A percentile compares a stretch with the other conserved stretches of the same genome.
These are phyloP conservation scores for Leccinum uliginosum DNA, from an alignment of 768 basidiomycete genomes.

Conservation along the genomic window DNA sequence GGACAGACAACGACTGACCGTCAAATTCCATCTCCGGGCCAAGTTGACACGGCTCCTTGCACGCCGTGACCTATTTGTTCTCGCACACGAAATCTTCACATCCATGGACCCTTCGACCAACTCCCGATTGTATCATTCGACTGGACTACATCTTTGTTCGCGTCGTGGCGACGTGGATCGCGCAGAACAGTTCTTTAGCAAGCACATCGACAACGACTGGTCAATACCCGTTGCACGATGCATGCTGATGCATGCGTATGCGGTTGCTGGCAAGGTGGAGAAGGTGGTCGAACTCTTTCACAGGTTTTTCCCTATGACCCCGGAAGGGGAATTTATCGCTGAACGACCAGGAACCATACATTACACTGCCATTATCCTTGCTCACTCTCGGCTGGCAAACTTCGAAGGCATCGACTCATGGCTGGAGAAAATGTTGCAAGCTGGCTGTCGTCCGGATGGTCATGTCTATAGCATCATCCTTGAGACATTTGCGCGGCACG, in stretches of 20 bases:
- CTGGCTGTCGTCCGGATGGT: constrained; percentile 49
- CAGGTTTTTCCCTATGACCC: constrained; percentile 44
- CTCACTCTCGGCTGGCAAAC: constrained; percentile 46
- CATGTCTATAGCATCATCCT: constrained; percentile 60
- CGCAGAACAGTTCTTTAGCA: constrained; percentile 41
- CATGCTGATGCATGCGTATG: constrained; percentile 55
- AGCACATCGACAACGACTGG: constrained; percentile 30
- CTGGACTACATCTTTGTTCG: constrained; percentile 51
- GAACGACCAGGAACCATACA: constrained; percentile 44
- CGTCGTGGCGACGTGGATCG: constrained; percentile 45
- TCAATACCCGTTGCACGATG: constrained; percentile 30
- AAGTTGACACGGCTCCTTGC: constrained; percentile 42
- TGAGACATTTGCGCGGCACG: constrained; percentile 47
- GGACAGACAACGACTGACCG: constrained; percentile 31
- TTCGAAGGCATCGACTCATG: constrained; percentile 47
- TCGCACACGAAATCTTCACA: constrained; percentile 43
- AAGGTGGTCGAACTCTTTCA: constrained; percentile 49
- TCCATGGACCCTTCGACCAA: constrained; percentile 23
- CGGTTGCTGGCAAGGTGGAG: constrained; percentile 39
- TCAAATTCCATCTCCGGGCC: constrained; percentile 29
- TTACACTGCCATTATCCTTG: constrained; percentile 54
- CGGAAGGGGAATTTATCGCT: constrained; percentile 23
- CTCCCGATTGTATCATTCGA: constrained; percentile 28
- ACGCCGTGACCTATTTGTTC: constrained; percentile 32
- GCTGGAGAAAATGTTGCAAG: constrained; percentile 48